Evolutionary conservation across 75 land plant species (phyloP), one percentile per base, ranked within the genome.

Genomic region (Pinus taeda): DNA sequence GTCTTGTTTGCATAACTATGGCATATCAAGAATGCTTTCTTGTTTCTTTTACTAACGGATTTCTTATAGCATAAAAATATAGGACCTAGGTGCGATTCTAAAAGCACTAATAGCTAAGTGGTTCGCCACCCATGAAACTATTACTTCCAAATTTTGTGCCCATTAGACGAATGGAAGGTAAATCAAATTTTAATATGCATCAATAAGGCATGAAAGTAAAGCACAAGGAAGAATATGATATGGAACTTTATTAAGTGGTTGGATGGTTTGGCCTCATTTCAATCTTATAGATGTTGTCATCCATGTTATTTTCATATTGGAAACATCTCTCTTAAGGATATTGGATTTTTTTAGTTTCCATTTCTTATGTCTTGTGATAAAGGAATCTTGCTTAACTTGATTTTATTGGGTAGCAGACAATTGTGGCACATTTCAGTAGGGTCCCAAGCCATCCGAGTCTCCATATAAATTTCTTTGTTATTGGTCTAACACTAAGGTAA

Each of bases 381-480:
- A 73, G 6, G 24, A 14, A n/a, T 4, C 15, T 13, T 76, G 4
- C 74, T 62, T 64, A 62, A n/a, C 49, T 66, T 37, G 33, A 3
- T 37, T 22, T 64, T 37, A 64, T 64, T 24, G 64, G 71, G 39
- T n/a, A 83, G 75, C 91, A 96, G 98, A 87, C 90, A 57, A 89
- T 97, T 33, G 99, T 98, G 13, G 86, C 89, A 1, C 94, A 85
- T 78, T 97, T 94, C 79, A 97, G 88, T 76, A 91, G 88, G 66
- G 99, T 90, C 15, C 98, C 98, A 20, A 91, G 96, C 82, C 92
- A 93, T 75, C 96, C 98, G 24, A 93, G 85, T 73, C 91, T 90
- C 5, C 87, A 93, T 80, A 83, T 95, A 29, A 95, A 95, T 66
- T 83, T 95, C 33, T 89, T 91, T 76, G 98, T 96, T 49, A 94